A percentile compares a stretch with the other conserved stretches of the same genome.
phyloP scores from a whole-genome alignment of 768 basidiomycete genomes.

The Mycena maculata region DNA sequence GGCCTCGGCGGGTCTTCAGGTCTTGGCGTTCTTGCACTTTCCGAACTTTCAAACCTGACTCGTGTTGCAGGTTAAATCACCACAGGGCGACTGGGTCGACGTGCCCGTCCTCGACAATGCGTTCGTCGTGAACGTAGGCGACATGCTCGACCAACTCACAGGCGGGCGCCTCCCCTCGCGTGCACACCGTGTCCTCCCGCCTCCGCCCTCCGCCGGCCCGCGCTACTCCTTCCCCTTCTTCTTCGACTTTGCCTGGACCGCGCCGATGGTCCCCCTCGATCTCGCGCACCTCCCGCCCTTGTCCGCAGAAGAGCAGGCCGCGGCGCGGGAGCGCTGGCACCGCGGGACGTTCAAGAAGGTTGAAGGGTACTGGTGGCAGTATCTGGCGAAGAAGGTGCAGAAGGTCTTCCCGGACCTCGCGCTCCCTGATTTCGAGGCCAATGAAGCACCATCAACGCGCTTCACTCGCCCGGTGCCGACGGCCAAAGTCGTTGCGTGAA shows the following conservation, averaged over 20 bases:
- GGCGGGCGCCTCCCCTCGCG: slow-evolving; percentile 17
- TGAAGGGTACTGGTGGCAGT: slow-evolving; percentile 31
- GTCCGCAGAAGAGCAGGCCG: slow-evolving; percentile 8
- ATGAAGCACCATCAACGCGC: slow-evolving; percentile 17
- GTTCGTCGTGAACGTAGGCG: slow-evolving; percentile 15
- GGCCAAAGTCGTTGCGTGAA: slow-evolving; percentile 2
- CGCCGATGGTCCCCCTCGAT: slow-evolving; percentile 23
- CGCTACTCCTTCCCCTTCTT: slow-evolving; percentile 36
- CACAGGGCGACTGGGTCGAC: background rate
- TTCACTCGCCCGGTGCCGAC: slow-evolving; percentile 13
- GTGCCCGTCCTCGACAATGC: slow-evolving; percentile 17
- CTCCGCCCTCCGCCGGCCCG: slow-evolving; percentile 14
- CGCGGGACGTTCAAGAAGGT: slow-evolving; percentile 29
- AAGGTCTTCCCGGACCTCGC: slow-evolving; percentile 32
- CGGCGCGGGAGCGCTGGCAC: slow-evolving; percentile 20
- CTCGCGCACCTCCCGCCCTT: slow-evolving; percentile 32
- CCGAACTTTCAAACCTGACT: background rate
- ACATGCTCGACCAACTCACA: slow-evolving; percentile 24
- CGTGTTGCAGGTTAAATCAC: background rate
- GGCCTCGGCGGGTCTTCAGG: slow-evolving; percentile 7
- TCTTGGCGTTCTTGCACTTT: background rate
- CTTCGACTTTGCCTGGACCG: slow-evolving; percentile 36
- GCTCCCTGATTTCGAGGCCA: slow-evolving; percentile 27
- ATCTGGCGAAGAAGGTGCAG: slow-evolving; percentile 32
- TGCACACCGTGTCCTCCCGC: slow-evolving; percentile 18